Evolutionary conservation across 2,329 filamentous ascomycete species (phyloP).

Genomic region (Lasiodiplodia sp.): DNA sequence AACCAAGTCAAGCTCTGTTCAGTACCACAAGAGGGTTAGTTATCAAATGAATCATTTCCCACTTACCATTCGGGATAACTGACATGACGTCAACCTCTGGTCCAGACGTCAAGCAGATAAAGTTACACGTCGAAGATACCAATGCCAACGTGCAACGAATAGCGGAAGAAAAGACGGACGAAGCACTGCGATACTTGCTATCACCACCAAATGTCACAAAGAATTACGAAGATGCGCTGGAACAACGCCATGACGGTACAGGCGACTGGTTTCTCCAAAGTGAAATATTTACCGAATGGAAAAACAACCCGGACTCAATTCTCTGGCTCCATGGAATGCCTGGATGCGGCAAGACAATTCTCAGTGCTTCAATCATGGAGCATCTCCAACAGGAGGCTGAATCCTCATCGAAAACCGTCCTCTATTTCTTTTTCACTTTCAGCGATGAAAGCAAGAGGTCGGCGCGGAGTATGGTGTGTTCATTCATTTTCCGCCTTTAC

Average conservation of each 20-base stretch:
- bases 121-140: not conserved
- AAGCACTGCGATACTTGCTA: not conserved
- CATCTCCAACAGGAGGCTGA: no score
- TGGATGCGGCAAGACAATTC: conserved; percentile 7
- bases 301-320: not conserved
- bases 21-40: not conserved
- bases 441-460: conserved; percentile 42
- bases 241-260: not conserved
- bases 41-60: no score
- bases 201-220: not conserved
- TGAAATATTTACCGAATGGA: not conserved
- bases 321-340: conserved; percentile 9
- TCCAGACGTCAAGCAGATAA: not conserved
- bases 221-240: not conserved
- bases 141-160: not conserved
- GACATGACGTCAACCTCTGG: not conserved
- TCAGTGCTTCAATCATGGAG: not conserved
- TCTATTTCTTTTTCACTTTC: conserved; percentile 48
- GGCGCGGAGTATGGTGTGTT: conserved; percentile 45
- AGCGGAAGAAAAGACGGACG: not conserved
- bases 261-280: not conserved
- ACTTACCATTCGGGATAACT: no score
- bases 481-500: conserved; percentile 47
- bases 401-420: not conserved
- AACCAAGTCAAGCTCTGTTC: not conserved